phyloP scores from a whole-genome alignment of 225 moss, liverwort and hornwort species.

The Rhytidiadelphus loreus region DNA sequence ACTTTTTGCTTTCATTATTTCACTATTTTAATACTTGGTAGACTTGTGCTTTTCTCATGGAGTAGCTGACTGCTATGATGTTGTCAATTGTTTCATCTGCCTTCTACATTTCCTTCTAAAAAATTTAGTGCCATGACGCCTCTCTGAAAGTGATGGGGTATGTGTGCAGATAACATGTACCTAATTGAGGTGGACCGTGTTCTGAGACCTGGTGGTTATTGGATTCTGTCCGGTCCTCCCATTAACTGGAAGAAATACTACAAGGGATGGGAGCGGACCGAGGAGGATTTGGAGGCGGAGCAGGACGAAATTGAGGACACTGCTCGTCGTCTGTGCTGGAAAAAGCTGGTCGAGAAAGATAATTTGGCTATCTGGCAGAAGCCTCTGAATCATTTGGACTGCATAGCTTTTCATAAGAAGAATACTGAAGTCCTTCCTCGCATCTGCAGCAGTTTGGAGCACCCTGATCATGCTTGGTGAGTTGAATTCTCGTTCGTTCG shows the following conservation, averaged over 20 bases:
- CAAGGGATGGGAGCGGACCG: slow-evolving; percentile 67
- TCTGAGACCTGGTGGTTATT: slow-evolving; percentile 87
- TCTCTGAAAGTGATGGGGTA: neutral
- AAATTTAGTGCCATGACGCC: neutral
- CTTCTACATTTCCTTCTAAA: neutral
- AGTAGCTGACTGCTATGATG: neutral
- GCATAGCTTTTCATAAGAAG: slow-evolving; percentile 33
- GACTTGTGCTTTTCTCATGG: neutral
- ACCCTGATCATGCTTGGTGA: slow-evolving; percentile 82
- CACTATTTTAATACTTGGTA: neutral
- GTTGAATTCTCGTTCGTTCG: neutral
- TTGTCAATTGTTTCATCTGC: neutral
- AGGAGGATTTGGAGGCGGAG: slow-evolving; percentile 61
- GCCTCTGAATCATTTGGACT: slow-evolving; percentile 66
- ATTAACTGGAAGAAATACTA: slow-evolving; percentile 64
- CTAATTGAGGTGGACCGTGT: slow-evolving; percentile 82
- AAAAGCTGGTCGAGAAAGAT: slow-evolving; percentile 70
- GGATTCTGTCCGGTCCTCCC: slow-evolving; percentile 90
- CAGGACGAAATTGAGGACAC: slow-evolving; percentile 68
- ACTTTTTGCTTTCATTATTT: neutral
- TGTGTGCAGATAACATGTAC: slow-evolving; percentile 54
- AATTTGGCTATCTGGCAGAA: slow-evolving; percentile 93
- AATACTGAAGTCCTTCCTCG: slow-evolving; percentile 33
- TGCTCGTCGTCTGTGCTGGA: slow-evolving; percentile 73
- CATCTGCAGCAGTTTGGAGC: slow-evolving; percentile 56